phyloP scores from a whole-genome alignment of 768 basidiomycete genomes.

The Lyophyllum decastes region DNA sequence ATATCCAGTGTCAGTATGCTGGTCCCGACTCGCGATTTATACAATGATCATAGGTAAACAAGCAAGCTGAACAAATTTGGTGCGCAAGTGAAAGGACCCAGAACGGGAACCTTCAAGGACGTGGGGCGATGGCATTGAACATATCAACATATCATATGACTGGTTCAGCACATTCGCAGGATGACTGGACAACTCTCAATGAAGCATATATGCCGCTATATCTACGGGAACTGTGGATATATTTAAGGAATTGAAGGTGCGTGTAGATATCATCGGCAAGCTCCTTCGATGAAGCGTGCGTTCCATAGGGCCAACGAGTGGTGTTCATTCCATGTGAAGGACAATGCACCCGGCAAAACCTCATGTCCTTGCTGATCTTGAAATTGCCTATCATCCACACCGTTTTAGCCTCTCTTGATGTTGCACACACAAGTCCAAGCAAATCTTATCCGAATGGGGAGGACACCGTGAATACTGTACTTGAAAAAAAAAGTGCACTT shows the following conservation, averaged over 20 bases:
- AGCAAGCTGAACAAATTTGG: too few relatives aligned
- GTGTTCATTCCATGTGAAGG: too few relatives aligned
- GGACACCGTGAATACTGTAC: neutral
- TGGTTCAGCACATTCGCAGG: too few relatives aligned
- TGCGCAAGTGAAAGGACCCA: too few relatives aligned
- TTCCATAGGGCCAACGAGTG: neutral
- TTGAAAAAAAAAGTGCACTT: neutral
- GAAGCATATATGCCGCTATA: neutral
- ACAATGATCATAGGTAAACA: too few relatives aligned
- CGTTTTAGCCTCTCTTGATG: neutral
- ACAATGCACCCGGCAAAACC: too few relatives aligned
- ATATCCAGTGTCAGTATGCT: too few relatives aligned
- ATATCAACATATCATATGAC: too few relatives aligned
- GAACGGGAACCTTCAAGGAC: too few relatives aligned
- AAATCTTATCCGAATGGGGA: neutral
- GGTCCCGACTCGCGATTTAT: too few relatives aligned
- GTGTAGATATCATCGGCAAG: neutral
- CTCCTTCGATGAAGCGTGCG: neutral
- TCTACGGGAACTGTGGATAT: neutral
- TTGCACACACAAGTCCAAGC: conserved; percentile 2
- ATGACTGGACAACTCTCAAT: too few relatives aligned
- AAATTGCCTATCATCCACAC: neutral
- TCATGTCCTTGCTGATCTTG: neutral
- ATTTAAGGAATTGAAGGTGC: neutral
- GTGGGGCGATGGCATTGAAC: too few relatives aligned